phyloP scores from a whole-genome alignment of 805 yeast genomes.

The Metschnikowia gelsemii region DNA sequence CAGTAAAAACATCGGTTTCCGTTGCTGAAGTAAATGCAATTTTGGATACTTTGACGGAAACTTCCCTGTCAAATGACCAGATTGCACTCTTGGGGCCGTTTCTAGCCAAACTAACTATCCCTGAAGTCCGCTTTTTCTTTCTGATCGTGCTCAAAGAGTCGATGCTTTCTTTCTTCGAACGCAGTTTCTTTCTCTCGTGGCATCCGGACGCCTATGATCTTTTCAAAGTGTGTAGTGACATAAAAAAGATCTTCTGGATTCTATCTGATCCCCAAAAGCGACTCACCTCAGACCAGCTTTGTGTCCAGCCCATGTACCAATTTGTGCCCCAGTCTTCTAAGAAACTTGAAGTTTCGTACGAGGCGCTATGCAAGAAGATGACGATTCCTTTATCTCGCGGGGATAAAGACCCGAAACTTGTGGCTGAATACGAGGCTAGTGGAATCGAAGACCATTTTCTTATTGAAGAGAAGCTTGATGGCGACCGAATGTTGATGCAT shows the following conservation, averaged over 20 bases:
- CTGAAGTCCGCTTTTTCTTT: slow-evolving; percentile 68
- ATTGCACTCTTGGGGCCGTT: slow-evolving; percentile 48
- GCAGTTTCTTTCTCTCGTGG: slow-evolving; percentile 57
- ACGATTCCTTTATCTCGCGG: slow-evolving; percentile 29
- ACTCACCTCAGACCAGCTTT: slow-evolving; percentile 40
- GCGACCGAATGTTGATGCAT: slow-evolving; percentile 84
- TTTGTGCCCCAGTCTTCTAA: slow-evolving; percentile 79
- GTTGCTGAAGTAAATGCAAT: slow-evolving; percentile 32
- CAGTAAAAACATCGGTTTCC: slow-evolving; percentile 20
- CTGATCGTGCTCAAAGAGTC: slow-evolving; percentile 61
- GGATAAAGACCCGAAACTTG: slow-evolving; percentile 18
- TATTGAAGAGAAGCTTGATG: slow-evolving; percentile 91
- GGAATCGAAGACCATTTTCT: slow-evolving; percentile 42
- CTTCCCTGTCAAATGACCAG: slow-evolving; percentile 36
- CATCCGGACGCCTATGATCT: slow-evolving; percentile 76
- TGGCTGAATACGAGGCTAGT: slow-evolving; percentile 17
- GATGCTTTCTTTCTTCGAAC: slow-evolving; percentile 63
- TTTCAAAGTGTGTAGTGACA: slow-evolving; percentile 61
- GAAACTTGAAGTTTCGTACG: slow-evolving; percentile 51
- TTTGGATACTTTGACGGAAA: slow-evolving; percentile 30
- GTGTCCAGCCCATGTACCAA: slow-evolving; percentile 48
- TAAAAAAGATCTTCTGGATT: slow-evolving; percentile 56
- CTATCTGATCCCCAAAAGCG: slow-evolving; percentile 50
- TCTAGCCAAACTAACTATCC: slow-evolving; percentile 51
- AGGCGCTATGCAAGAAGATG: slow-evolving; percentile 49